Evolutionary conservation across 495 filamentous ascomycete species (phyloP).

Genomic region (Podospora sp.): DNA sequence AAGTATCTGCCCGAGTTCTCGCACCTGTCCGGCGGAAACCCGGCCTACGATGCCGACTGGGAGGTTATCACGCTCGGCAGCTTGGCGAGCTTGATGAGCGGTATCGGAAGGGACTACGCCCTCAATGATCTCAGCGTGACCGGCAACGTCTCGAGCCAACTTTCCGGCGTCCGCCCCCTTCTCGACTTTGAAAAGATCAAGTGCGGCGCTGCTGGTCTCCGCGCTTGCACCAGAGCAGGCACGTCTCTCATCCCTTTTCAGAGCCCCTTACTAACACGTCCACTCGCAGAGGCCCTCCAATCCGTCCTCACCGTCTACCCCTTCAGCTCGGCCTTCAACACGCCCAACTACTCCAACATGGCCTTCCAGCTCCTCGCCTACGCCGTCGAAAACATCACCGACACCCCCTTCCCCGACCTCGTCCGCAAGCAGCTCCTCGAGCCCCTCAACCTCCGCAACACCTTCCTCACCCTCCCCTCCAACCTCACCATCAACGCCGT

Average conservation of each 20-base stretch:
- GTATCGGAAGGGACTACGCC: constrained; percentile 20
- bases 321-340: constrained; percentile 10
- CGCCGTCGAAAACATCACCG: constrained; percentile 26
- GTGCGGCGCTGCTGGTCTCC: constrained; percentile 13
- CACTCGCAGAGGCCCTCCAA: constrained; percentile 13
- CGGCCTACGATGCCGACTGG: constrained; percentile 15
- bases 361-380: constrained; percentile 30
- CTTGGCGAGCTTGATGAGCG: constrained; percentile 21
- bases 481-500: constrained; percentile 15
- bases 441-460: constrained; percentile 23
- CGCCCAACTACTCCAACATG: constrained; percentile 27
- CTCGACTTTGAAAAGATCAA: constrained; percentile 12
- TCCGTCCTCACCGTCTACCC: background rate
- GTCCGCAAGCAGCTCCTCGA: constrained; percentile 18
- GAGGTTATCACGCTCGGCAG: constrained; percentile 22
- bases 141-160: background rate
- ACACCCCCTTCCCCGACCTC: constrained; percentile 15
- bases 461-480: constrained; percentile 21
- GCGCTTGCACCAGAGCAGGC: constrained; percentile 17
- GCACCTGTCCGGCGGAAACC: background rate
- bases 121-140: constrained; percentile 12
- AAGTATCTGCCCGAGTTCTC: constrained; percentile 16
- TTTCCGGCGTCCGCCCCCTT: constrained; percentile 17
- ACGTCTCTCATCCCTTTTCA: too few relatives aligned
- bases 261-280: background rate